Evolutionary conservation across 148 eudicot species (phyloP).

Genomic region (Chenopodium quinoa): DNA sequence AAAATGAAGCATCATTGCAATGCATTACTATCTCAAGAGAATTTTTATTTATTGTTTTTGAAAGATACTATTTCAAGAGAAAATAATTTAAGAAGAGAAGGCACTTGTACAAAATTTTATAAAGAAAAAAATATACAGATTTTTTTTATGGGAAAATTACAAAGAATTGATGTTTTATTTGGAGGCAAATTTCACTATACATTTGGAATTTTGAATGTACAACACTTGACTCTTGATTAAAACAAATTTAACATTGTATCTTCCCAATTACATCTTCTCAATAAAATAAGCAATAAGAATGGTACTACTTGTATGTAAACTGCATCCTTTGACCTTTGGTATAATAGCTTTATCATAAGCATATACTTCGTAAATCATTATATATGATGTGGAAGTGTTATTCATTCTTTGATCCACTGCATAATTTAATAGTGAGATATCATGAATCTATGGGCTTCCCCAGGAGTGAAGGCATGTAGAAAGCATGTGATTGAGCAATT

Average conservation of each 20-base stretch:
- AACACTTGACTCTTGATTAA: neutral
- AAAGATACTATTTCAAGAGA: too few relatives aligned
- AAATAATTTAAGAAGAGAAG: too few relatives aligned
- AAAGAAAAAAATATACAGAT: too few relatives aligned
- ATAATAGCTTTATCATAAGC: neutral
- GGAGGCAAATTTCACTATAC: neutral
- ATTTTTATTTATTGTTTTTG: too few relatives aligned
- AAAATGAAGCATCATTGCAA: too few relatives aligned
- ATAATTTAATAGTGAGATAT: neutral
- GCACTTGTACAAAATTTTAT: too few relatives aligned
- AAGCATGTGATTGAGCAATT: conserved; percentile 86
- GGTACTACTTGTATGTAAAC: neutral
- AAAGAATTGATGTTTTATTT: too few relatives aligned
- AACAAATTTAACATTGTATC: neutral
- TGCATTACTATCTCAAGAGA: too few relatives aligned
- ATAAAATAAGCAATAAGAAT: neutral
- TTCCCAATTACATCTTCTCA: neutral
- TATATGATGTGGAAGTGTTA: neutral
- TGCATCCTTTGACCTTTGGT: neutral
- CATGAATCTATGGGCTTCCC: conserved; percentile 45
- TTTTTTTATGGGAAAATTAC: too few relatives aligned
- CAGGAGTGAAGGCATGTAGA: conserved; percentile 84
- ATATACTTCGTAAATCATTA: neutral
- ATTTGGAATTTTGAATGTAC: neutral
- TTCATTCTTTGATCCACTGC: neutral